Percentiles rank a stretch among this genome's conserved stretches.
Conservation (phyloP, 2,329 filamentous ascomycete species). For the Aaosphaeria arxii region DNA sequence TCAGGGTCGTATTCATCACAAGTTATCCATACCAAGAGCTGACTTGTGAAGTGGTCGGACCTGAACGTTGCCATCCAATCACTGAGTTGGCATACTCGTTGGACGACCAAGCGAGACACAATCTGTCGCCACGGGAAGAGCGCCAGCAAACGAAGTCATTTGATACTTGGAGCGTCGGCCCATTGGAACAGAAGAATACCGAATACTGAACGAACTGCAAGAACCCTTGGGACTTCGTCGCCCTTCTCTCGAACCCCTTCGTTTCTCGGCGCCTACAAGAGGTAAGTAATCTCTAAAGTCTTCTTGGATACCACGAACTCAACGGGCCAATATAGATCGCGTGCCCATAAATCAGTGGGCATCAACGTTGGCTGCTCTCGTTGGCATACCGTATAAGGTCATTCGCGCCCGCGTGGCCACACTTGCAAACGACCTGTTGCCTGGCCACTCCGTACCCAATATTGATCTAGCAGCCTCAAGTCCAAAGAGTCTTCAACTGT, state of each 20-base stretch:
- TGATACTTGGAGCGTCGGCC: neutral
- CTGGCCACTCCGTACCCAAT: too few species aligned
- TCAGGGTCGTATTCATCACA: neutral
- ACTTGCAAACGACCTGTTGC: too few species aligned
- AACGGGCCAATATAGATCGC: too few species aligned
- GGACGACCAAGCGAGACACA: conserved; percentile 16
- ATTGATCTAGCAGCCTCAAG: too few species aligned
- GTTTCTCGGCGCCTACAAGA: too few species aligned
- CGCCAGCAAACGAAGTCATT: conserved; percentile 20
- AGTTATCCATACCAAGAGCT: neutral
- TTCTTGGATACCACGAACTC: too few species aligned
- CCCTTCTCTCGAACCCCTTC: conserved; percentile 5
- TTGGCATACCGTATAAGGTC: too few species aligned
- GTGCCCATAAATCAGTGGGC: too few species aligned
- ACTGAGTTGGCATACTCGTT: conserved; percentile 17
- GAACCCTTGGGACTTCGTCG: conserved; percentile 23
- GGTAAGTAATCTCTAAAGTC: too few species aligned
- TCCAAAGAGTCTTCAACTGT: too few species aligned
- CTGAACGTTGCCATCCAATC: conserved; percentile 10
- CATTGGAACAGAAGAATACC: neutral
- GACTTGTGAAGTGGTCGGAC: neutral
- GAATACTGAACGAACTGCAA: conserved; percentile 8
- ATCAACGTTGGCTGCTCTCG: too few species aligned
- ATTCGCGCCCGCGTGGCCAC: too few species aligned
- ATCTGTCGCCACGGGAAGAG: conserved; percentile 17